Conservation (phyloP, 305 asterid genomes). For the Fraxinus platypoda region DNA sequence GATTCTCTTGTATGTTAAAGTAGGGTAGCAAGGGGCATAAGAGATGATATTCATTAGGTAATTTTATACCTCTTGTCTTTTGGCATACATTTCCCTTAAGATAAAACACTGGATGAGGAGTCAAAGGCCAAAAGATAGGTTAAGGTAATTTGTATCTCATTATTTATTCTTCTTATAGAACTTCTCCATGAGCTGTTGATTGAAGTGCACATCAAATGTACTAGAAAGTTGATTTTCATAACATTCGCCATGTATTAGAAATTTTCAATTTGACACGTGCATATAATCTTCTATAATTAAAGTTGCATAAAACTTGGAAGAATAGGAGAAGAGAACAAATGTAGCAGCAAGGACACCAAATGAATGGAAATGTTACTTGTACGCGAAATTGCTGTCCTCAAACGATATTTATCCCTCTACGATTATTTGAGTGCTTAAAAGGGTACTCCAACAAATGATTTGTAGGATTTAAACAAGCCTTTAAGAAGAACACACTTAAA, state of each 20-base stretch:
- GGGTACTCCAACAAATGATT: no score
- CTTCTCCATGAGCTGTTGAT: neutral
- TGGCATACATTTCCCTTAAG: neutral
- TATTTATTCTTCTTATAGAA: no score
- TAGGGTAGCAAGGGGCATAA: slow-evolving; percentile 9
- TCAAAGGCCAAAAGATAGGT: slow-evolving; percentile 12
- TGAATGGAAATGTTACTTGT: no score
- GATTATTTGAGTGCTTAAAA: no score
- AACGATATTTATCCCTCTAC: no score
- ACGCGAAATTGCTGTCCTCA: no score
- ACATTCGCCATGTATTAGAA: neutral
- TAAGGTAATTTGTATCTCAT: neutral
- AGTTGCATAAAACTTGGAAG: no score
- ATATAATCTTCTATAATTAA: neutral
- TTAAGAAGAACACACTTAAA: no score
- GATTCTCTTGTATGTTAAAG: slow-evolving; percentile 36
- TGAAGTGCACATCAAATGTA: neutral
- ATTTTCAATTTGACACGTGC: neutral
- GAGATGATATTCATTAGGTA: slow-evolving; percentile 6
- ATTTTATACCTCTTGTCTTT: neutral
- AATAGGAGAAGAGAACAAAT: no score
- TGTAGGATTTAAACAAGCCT: no score
- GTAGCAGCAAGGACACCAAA: no score
- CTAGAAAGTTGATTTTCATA: neutral
- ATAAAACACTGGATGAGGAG: slow-evolving; percentile 18